Base-by-base conservation (phyloP, 2,329 filamentous ascomycete species). In the Aspergillus sp. region DNA sequence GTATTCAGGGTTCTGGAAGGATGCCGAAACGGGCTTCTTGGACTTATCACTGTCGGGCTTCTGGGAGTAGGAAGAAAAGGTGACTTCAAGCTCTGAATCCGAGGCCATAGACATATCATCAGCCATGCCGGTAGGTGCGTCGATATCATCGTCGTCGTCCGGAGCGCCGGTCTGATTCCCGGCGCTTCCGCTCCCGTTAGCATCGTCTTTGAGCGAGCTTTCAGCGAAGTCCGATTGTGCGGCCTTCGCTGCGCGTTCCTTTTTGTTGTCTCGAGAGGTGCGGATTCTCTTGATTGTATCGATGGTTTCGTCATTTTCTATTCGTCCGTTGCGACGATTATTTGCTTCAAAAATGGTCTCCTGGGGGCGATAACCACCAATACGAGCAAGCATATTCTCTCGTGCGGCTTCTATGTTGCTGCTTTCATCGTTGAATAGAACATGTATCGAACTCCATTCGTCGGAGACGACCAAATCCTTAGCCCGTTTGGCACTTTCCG, bases 341-440 rank as follows among this genome's bases (percentile, higher is more conserved):
- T 86, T 86, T 52, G 96, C 83, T 67, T 98, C 93, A 57, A 98
- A 98, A n/a, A 98, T 88, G 0, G 91, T 97, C 68, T 98, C 93
- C 39, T 83, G 77, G 0, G 94, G 93, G 57, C 88, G 81, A 71
- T 93, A 98, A 2, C 85, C 85, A 58, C 88, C 90, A 48, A 98
- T 88, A 48, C 83, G 81, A 30, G 88, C 88, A 29, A 98, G 74
- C 87, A 98, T 94, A 43, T 85, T 82, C 42, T 89, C 82, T 30
- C 90, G 80, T 42, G 87, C 83, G 49, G 81, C 77, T 60, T 91
- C 86, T 29, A 78, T 69, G 32, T 79, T 73, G 47, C 78, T 78
- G 9, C 58, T 52, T 44, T 85, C 79, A 45, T 85, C 76, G 33
- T 83, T 83, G 62, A 97, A 97, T 0, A 98, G 73, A 4, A 85